Base-by-base conservation (phyloP, 371 early-diverging fungal species). In the Mucor saturninus region DNA sequence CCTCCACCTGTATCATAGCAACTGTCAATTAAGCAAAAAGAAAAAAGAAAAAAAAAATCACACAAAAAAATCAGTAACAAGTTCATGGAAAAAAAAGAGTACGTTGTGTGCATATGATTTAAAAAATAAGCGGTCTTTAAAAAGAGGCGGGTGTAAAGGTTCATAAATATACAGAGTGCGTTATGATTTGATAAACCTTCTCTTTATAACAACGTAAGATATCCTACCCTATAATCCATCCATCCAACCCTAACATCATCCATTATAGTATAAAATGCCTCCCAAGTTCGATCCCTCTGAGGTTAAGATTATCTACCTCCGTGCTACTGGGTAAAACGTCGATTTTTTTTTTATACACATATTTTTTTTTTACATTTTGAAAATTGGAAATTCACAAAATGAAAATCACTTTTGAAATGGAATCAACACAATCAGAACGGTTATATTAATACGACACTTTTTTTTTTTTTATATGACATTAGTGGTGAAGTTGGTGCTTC, bases 261-360 rank as follows among this genome's bases (percentile, higher is more conserved):
- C 11, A 14, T 42, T 42, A 5, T 42, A 42, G 43, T 43, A 26
- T 35, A 49, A 74, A 67, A 80, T 80, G 81, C 93, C 95, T 71
- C 95, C 94, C 73, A 93, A 95, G 83, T 75, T 89, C 83, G 95
- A 95, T 85, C 94, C 95, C 68, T 85, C 75, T 72, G 93, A 90
- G 81, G 84, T 95, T 72, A 92, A 93, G 87, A 90, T 89, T 81
- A 90, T 98, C 84, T 89, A 91, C 84, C 91, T 98, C 81, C 91
- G 97, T 78, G 88, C 93, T 71, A 95, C 97, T 72, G 99, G 99
- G 35, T 37, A 48, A 59, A 42, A 35, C 8, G 43, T 42, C 43
- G 43, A 42, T 42, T 42, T 42, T 42, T 42, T 42, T 39, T 39
- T 39, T 39, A 9, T 9, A 39, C 6, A 39, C 39, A 11, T 39